Base-by-base conservation (phyloP, 768 basidiomycete species). In the Peribolospora baueri region DNA sequence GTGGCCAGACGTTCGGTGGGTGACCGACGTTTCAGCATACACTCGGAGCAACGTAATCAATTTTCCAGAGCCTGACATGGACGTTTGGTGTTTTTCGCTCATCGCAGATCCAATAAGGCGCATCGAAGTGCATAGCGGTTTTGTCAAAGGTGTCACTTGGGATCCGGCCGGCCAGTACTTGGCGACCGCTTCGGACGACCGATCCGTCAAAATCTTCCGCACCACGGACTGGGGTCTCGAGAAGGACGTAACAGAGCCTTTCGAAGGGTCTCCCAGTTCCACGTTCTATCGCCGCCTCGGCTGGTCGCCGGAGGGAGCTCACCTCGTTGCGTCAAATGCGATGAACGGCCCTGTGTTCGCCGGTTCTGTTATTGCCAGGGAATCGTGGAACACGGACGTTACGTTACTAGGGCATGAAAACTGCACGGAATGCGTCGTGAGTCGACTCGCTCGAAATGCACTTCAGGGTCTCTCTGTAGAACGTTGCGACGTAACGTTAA, bases 221-320 rank as follows among this genome's bases (percentile, higher is more conserved):
- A 91, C 91, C 0, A 79, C 77, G 6, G 86, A 91, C 61, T 98
- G 93, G 93, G 70, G 72, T 5, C 68, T 90, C 3, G 83, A 87
- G 58, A 78, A 80, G 3, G 82, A 81, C 63, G 78, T 97, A 46
- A 76, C 73, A 36, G 85, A 90, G 62, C 90, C 90, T 0, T 97
- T 97, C 62, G 81, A 82, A 59, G 81, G 84, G 65, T 91, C 87
- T 0, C 91, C 93, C 51, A 42, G 25, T 42, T 52, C 9, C 36
- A 52, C 36, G 43, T 8, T 46, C 42, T 38, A 38, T 7, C 39
- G 10, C 47, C 51, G 56, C 8, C 58, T 5, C 58, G 93, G 90
- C 62, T 98, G 93, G 93, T 95, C 90, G 0, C 93, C 93, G 2
- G 93, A 97, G 64, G 93, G 93, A n/a, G 84, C 91, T 2, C 87